Evolutionary conservation across 1,284 basidiomycete genomes (phyloP).

Genomic region (Fomitopsis betulina): DNA sequence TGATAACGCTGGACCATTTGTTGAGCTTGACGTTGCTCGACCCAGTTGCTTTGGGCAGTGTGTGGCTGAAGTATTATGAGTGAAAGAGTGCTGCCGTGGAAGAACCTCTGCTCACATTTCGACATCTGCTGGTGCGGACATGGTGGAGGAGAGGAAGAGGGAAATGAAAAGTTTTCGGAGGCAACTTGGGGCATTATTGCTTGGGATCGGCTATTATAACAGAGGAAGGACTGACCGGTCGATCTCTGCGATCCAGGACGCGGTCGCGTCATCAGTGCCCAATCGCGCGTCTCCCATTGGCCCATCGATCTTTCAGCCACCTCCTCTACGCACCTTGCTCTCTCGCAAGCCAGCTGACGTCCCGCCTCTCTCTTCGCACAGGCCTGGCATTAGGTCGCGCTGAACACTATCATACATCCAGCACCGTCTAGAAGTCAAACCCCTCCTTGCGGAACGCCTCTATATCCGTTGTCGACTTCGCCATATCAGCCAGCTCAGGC

Average conservation of each 20-base stretch:
- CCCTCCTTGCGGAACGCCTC: constrained; percentile 74
- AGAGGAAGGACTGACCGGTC: not conserved
- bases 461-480: constrained; percentile 52
- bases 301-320: not conserved
- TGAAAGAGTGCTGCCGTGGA: not conserved
- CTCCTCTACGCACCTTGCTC: not conserved
- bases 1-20: constrained; percentile 64
- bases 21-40: constrained; percentile 50
- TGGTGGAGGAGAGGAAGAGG: constrained; percentile 3
- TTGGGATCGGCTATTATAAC: constrained; percentile 1
- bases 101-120: constrained; percentile 45
- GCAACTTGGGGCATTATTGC: not conserved
- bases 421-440: constrained; percentile 69
- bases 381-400: not conserved
- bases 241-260: constrained; percentile 5
- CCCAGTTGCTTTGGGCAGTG: constrained; percentile 35
- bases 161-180: not conserved
- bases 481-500: constrained; percentile 57
- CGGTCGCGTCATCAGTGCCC: constrained; percentile 8
- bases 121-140: constrained; percentile 34
- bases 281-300: constrained; percentile 7
- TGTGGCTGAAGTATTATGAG: constrained; percentile 30
- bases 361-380: not conserved
- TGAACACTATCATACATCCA: not conserved
- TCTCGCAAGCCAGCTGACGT: not conserved